phyloP scores from a whole-genome alignment of 768 basidiomycete species.

The Trametes cingulata region DNA sequence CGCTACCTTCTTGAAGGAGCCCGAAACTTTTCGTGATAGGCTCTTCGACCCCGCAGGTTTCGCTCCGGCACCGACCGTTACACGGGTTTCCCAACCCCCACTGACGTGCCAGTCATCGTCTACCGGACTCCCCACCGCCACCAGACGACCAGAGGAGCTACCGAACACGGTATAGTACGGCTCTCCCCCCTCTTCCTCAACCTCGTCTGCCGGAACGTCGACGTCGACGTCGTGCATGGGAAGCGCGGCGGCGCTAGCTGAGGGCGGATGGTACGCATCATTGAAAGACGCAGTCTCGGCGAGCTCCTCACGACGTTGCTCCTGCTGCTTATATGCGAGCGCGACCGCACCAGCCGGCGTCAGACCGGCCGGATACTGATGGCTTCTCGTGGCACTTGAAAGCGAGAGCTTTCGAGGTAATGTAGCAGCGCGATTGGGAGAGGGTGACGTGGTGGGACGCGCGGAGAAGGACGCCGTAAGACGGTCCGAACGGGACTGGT shows the following conservation, averaged over 20 bases:
- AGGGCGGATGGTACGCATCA: constrained; percentile 23
- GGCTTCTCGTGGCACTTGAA: background rate
- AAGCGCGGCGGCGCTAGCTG: constrained; percentile 9
- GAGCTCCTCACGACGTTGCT: constrained; percentile 32
- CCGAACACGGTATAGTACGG: constrained; percentile 65
- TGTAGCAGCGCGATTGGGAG: background rate
- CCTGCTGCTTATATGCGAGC: constrained; percentile 50
- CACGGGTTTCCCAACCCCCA: constrained; percentile 21
- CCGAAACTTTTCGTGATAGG: constrained; percentile 40
- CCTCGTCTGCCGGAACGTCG: constrained; percentile 18
- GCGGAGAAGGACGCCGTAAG: background rate
- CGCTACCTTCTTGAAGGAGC: constrained; percentile 31
- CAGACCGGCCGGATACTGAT: constrained; percentile 23
- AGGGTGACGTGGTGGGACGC: constrained; percentile 1
- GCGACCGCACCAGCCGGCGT: constrained; percentile 50
- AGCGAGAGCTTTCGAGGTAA: constrained; percentile 6
- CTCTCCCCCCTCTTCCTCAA: constrained; percentile 28
- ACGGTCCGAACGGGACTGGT: background rate
- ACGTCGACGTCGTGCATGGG: background rate
- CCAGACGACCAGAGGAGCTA: constrained; percentile 42
- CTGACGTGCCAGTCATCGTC: constrained; percentile 36
- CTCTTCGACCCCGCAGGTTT: constrained; percentile 19
- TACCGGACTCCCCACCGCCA: constrained; percentile 45
- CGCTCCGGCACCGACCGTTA: background rate
- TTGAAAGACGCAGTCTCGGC: constrained; percentile 33